Evolutionary conservation across 345 rosid genomes (phyloP).

Genomic region (Arabidopsis arenosa): DNA sequence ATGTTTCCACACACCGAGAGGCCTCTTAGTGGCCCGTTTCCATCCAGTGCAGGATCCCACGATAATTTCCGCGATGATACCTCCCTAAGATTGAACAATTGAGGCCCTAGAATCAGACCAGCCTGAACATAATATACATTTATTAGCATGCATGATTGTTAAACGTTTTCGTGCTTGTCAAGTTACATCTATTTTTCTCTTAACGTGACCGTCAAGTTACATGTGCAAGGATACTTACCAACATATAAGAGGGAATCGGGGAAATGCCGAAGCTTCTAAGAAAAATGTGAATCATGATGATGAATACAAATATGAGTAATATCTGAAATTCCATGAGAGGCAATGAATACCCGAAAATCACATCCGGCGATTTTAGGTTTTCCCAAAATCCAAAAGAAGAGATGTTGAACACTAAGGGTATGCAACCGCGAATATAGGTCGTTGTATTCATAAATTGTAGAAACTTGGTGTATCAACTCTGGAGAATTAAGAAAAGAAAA

Average conservation of each 20-base stretch:
- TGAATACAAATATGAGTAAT: slow-evolving; percentile 13
- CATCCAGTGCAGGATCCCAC: slow-evolving; percentile 7
- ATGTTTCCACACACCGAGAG: slow-evolving; percentile 42
- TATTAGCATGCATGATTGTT: neutral
- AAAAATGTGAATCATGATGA: neutral
- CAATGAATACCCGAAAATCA: slow-evolving; percentile 29
- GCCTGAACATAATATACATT: slow-evolving; percentile 27
- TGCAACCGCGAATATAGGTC: slow-evolving; percentile 10
- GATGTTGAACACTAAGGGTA: slow-evolving; percentile 19
- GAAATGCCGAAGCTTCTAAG: slow-evolving; percentile 12
- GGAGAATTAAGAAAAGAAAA: neutral
- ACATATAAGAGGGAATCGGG: slow-evolving; percentile 7
- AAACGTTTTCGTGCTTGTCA: neutral
- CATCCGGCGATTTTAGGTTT: neutral
- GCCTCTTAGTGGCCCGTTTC: slow-evolving; percentile 35
- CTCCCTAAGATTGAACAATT: slow-evolving; percentile 27
- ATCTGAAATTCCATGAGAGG: slow-evolving; percentile 39
- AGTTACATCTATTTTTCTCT: neutral
- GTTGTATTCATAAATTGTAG: slow-evolving; percentile 32
- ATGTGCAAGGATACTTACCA: slow-evolving; percentile 21
- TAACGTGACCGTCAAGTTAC: neutral
- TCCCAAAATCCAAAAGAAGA: slow-evolving; percentile 37
- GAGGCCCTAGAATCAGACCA: slow-evolving; percentile 40
- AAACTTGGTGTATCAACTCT: neutral
- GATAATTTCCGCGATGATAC: slow-evolving; percentile 11